Base-by-base conservation (phyloP, 202 grass and related monocot genomes). In the Carex arenaria region DNA sequence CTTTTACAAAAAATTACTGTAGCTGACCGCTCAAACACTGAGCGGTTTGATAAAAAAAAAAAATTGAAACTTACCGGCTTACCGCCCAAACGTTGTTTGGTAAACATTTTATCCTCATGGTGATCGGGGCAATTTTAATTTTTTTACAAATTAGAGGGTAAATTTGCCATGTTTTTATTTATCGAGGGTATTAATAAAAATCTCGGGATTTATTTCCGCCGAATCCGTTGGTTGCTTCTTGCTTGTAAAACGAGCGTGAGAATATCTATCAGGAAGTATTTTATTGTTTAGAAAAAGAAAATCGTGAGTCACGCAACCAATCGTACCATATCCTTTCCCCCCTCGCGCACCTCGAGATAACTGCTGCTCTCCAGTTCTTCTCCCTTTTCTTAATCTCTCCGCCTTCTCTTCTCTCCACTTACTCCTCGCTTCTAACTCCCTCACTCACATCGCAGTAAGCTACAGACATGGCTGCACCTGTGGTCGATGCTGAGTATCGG, bases 401-500 rank as follows among this genome's bases (percentile, higher is more conserved):
- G 34, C 22, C 36, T 79, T 51, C 43, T 64, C 56, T 1, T 11
- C 38, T 14, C 32, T 34, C 32, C 26, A 1, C 31, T 2, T 7
- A 9, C 59, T 15, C 1, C 85, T 88, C 80, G 51, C 55, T 31
- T 72, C 40, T 32, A 31, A 40, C 63, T 7, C 10, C 9, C 54
- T 2, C 59, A 1, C 36, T 70, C 22, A n/a, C 82, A 32, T 32
- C 61, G 62, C 64, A n/a, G 26, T 23, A 60, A 6, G 18, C 22
- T 51, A 28, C 67, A 70, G 65, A 83, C 53, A 90, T 95, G 96
- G 96, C 90, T 31, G 87, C 89, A 67, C 90, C 95, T 18, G 78
- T 89, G 80, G 91, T 98, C 47, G 91, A 93, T 72, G 96, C 89
- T 14, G 91, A 91, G 49, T 98, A 98, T 87, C 85, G 90, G 79